phyloP scores from a whole-genome alignment of 139 green algal genomes.

The Trebouxia sp. region DNA sequence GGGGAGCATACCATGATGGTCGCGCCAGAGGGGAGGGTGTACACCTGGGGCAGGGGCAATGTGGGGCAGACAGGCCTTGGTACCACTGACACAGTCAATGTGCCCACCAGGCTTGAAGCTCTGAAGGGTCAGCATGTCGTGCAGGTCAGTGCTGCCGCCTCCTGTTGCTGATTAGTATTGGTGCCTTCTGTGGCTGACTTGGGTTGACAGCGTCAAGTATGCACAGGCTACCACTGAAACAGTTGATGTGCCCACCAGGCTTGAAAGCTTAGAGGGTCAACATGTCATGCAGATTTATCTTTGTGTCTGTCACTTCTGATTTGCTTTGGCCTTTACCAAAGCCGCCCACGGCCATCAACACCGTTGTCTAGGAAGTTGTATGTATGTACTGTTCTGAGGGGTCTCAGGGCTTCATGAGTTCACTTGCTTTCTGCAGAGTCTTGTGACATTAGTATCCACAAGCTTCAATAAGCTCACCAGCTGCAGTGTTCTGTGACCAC shows the following conservation, averaged over 20 bases:
- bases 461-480: too few relatives aligned
- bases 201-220: too few relatives aligned
- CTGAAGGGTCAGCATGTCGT: slow-evolving; percentile 50
- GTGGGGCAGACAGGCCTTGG: slow-evolving; percentile 73
- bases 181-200: neutral
- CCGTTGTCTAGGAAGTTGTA: too few relatives aligned
- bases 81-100: slow-evolving; percentile 47
- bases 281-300: slow-evolving; percentile 67
- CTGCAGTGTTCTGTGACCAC: too few relatives aligned
- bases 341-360: too few relatives aligned
- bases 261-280: slow-evolving; percentile 42
- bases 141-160: slow-evolving; percentile 43
- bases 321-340: too few relatives aligned
- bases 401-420: too few relatives aligned
- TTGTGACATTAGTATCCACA: too few relatives aligned
- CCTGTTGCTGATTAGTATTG: neutral
- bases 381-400: too few relatives aligned
- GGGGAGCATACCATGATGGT: slow-evolving; percentile 70
- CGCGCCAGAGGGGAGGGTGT: slow-evolving; percentile 40
- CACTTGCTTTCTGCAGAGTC: too few relatives aligned
- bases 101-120: slow-evolving; percentile 41
- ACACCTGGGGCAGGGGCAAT: slow-evolving; percentile 58
- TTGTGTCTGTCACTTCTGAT: too few relatives aligned
- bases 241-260: slow-evolving; percentile 40
- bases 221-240: slow-evolving; percentile 51